These are phyloP conservation scores for Bidens hawaiensis DNA, from an alignment of 140 eudicot genomes.

Conservation along the genomic window DNA sequence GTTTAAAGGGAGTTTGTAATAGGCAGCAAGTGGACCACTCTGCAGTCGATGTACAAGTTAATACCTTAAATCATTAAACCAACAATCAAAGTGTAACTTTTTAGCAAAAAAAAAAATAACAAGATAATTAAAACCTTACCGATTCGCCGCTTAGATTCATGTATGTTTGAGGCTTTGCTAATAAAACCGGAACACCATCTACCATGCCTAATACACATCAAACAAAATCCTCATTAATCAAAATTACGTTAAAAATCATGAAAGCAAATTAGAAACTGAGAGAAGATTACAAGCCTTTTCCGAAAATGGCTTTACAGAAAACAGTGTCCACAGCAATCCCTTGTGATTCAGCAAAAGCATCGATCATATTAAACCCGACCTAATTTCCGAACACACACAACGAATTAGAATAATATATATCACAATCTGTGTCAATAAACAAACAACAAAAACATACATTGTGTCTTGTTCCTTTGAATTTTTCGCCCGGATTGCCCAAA, in stretches of 20 bases:
- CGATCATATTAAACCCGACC: slow-evolving; percentile 88
- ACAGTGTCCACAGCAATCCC: slow-evolving; percentile 62
- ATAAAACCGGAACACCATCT: slow-evolving; percentile 65
- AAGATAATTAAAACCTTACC: slow-evolving; percentile 36
- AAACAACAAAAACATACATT: slow-evolving; percentile 38
- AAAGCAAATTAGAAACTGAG: background rate
- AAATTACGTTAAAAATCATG: too few species aligned
- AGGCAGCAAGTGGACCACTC: slow-evolving; percentile 94
- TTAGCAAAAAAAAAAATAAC: background rate
- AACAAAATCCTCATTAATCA: background rate
- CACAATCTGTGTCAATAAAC: background rate
- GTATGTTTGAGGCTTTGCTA: slow-evolving; percentile 92
- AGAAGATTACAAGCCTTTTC: slow-evolving; percentile 54
- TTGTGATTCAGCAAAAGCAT: slow-evolving; percentile 60
- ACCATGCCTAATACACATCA: slow-evolving; percentile 47
- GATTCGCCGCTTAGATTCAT: slow-evolving; percentile 95
- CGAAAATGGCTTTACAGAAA: slow-evolving; percentile 79
- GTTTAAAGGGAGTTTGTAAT: slow-evolving; percentile 84
- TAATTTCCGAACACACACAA: slow-evolving; percentile 7
- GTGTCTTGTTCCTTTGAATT: slow-evolving; percentile 79
- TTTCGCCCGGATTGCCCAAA: slow-evolving; percentile 86
- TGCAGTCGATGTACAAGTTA: slow-evolving; percentile 36
- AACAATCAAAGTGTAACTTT: background rate
- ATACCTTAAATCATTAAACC: background rate
- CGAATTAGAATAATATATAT: background rate